Base-by-base conservation (phyloP, 345 rosid species). In the Mangifera indica region DNA sequence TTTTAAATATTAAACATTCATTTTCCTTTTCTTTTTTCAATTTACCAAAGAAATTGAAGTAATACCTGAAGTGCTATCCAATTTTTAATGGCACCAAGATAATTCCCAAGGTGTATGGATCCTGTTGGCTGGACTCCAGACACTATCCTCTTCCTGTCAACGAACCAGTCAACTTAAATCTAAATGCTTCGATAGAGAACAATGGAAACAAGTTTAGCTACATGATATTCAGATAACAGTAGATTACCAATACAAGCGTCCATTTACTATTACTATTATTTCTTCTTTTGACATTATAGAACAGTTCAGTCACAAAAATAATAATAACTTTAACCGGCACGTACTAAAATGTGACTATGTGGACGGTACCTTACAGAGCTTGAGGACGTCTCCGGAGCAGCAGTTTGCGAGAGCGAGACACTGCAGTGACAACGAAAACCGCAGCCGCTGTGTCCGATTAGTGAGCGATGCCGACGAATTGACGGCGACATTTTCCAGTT, bases 121-220 rank as follows among this genome's bases (percentile, higher is more conserved):
- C 98, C 98, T 2, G 97, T 89, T 5, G 98, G 97, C 80, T 91
- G 98, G 54, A 94, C 97, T 67, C 97, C 98, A 58, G 98, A 92
- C 20, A 92, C 98, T 49, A 89, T 81, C 71, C 92, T 87, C 83
- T 92, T 92, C 87, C 93, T 91, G 72, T 7, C 61, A 76, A 57
- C 10, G 55, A 49, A 66, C 20, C n/a, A 24, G 9, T 40, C 8
- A 20, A 42, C 58, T 26, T 63, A 44, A 42, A 37, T 37, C 9
- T 7, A 7, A 7, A 37, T 7, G 0, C 42, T 37, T 7, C 42
- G 9, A 37, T 37, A 37, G 42, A 37, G 42, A 37, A 37, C 8
- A 37, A 37, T 37, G 42, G 42, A 37, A 37, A 37, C 42, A 8
- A 54, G 29, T 17, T 37, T 21, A 29, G 6, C 2, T 20, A 53